Base-by-base conservation (phyloP, 2,329 filamentous ascomycete genomes). In the Cladosporium sp. region DNA sequence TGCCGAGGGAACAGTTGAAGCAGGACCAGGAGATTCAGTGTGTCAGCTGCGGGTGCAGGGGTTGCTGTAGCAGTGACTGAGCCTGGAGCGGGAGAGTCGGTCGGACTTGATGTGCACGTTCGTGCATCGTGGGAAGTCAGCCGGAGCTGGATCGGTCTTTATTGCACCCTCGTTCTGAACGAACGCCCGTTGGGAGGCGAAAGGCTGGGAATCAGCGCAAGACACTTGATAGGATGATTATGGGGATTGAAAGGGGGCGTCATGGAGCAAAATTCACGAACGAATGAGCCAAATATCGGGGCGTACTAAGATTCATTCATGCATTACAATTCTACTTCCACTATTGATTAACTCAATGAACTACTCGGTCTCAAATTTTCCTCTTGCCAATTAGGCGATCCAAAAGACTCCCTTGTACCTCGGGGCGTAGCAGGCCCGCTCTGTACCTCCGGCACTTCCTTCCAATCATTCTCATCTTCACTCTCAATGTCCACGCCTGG, bases 21-120 rank as follows among this genome's bases (percentile, higher is more conserved):
- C 90, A 95, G 63, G 85, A 89, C 37, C 87, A 93, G 67, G 86
- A 88, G 32, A 85, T 97, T 27, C 86, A 97, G 70, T 99, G 93
- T 66, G 89, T 97, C 45, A 96, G 82, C 71, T 99, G 93, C 70
- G 93, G 93, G 7, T 99, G 93, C 69, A 79, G 88, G 64, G 92
- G 92, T 1, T 97, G 92, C 69, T 82, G 88, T 13, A 95, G 90
- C 41, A 87, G 83, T 64, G 91, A 96, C 68, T 96, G 47, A 11
- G 30, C n/a, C 22, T 27, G 15, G 11, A 6, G 12, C 4, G 15
- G 9, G 15, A 4, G 32, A n/a, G 32, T n/a, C n/a, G n/a, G n/a
- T n/a, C n/a, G n/a, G n/a, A n/a, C n/a, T n/a, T n/a, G n/a, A n/a
- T n/a, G n/a, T n/a, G n/a, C n/a, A n/a, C n/a, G n/a, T n/a, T n/a